A percentile compares a stretch with the other conserved stretches of the same genome.
Evolutionary conservation across 371 early-diverging fungal species (phyloP).

Genomic region (Mortierella sp.): DNA sequence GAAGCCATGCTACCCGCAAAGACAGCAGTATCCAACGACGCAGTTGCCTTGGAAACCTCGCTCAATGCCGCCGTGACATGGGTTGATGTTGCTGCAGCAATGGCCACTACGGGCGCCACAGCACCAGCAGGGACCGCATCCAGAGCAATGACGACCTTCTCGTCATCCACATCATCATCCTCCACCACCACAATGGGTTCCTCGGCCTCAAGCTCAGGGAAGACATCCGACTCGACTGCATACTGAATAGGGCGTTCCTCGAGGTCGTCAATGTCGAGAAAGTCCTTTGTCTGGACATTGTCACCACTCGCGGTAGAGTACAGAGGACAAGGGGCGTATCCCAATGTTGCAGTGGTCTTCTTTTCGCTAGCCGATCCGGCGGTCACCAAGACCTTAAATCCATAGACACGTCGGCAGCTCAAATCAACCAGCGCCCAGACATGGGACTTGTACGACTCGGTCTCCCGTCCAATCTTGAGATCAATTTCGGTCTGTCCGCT

Average conservation of each 20-base stretch:
- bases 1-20: slow-evolving; percentile 44
- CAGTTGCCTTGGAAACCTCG: slow-evolving; percentile 49
- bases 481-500: slow-evolving; percentile 40
- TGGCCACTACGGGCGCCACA: slow-evolving; percentile 1
- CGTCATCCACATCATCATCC: slow-evolving; percentile 47
- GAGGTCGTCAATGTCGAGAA: slow-evolving; percentile 8
- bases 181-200: slow-evolving; percentile 20
- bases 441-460: slow-evolving; percentile 28
- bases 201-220: slow-evolving; percentile 41
- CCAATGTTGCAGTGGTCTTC: slow-evolving; percentile 31
- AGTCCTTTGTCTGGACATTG: neutral
- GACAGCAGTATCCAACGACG: slow-evolving; percentile 40
- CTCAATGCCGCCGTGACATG: slow-evolving; percentile 30
- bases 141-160: slow-evolving; percentile 16
- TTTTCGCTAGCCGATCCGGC: slow-evolving; percentile 10
- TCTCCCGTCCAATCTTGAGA: slow-evolving; percentile 25
- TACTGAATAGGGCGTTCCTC: slow-evolving; percentile 41
- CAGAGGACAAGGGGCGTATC: slow-evolving; percentile 46
- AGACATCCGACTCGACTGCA: slow-evolving; percentile 35
- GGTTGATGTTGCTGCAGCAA: neutral
- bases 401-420: slow-evolving; percentile 51
- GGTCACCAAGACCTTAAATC: slow-evolving; percentile 36
- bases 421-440: slow-evolving; percentile 51
- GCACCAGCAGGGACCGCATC: slow-evolving; percentile 9
- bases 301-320: neutral